Conservation (phyloP, 2,329 filamentous ascomycete genomes). For the Graphilbum fragrans region DNA sequence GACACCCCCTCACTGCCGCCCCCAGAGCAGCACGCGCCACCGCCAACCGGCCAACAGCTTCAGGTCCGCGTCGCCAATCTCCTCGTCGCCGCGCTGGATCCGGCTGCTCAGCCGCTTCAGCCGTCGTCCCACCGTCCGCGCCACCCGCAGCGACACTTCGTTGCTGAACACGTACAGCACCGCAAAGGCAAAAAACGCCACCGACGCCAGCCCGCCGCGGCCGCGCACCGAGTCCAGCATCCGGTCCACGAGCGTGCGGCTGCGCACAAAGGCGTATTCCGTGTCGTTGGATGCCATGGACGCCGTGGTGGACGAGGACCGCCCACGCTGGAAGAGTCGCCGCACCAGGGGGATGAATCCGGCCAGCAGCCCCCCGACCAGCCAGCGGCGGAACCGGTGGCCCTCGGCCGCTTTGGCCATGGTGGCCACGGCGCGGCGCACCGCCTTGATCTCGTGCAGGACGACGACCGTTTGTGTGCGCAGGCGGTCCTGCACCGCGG, state of each 20-base stretch:
- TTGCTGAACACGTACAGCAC: slow-evolving; percentile 47
- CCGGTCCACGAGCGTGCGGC: slow-evolving; percentile 35
- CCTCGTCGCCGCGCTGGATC: slow-evolving; percentile 33
- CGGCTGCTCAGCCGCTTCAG: slow-evolving; percentile 33
- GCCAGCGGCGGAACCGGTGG: slow-evolving; percentile 39
- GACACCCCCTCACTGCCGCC: too few species aligned
- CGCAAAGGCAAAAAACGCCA: slow-evolving; percentile 43
- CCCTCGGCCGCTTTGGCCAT: slow-evolving; percentile 31
- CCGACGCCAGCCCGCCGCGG: slow-evolving; percentile 30
- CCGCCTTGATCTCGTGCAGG: slow-evolving; percentile 28
- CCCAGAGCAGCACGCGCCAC: slow-evolving; percentile 42
- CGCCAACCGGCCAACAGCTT: slow-evolving; percentile 40
- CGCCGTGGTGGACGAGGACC: not conserved
- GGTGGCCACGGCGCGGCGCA: slow-evolving; percentile 30
- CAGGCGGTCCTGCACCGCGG: slow-evolving; percentile 30
- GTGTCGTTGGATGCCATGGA: slow-evolving; percentile 34
- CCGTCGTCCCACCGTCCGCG: slow-evolving; percentile 36
- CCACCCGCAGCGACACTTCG: slow-evolving; percentile 43
- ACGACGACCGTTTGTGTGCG: slow-evolving; percentile 27
- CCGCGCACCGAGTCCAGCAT: slow-evolving; percentile 33
- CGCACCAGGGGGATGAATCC: slow-evolving; percentile 40
- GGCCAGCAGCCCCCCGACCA: slow-evolving; percentile 39
- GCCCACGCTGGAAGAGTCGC: slow-evolving; percentile 29
- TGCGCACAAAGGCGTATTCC: slow-evolving; percentile 43
- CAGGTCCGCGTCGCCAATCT: slow-evolving; percentile 35